A percentile compares a stretch with the other conserved stretches of the same genome.
These are phyloP conservation scores for Suillus americanus DNA, from an alignment of 768 basidiomycete species.

Conservation along the genomic window DNA sequence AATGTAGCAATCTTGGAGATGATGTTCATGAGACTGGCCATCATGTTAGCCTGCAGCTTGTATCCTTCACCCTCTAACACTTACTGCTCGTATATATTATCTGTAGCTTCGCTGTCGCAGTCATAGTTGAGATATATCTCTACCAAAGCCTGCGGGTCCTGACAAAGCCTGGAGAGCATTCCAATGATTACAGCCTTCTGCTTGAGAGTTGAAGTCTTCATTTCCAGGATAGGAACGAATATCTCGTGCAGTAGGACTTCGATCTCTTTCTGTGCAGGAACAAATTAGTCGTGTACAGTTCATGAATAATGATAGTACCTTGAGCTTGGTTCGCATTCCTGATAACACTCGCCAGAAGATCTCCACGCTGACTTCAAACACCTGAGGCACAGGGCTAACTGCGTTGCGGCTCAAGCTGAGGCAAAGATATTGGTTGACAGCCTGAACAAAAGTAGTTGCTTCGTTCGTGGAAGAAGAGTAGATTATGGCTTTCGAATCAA, in stretches of 20 bases:
- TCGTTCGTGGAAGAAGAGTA: conserved; percentile 89
- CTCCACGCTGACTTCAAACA: conserved; percentile 97
- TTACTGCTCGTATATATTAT: conserved; percentile 97
- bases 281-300: conserved; percentile 11
- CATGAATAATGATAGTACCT: conserved; percentile 48
- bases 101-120: conserved; percentile 90
- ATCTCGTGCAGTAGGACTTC: conserved; percentile 98
- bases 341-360: conserved; percentile 97
- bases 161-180: conserved; percentile 85
- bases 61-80: conserved; percentile 24
- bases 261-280: conserved; percentile 83
- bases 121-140: conserved; percentile 99
- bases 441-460: conserved; percentile 87
- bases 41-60: conserved; percentile 10
- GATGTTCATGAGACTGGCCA: conserved; percentile 82
- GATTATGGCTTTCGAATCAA: conserved; percentile 86
- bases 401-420: conserved; percentile 91
- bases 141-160: conserved; percentile 96
- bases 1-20: conserved; percentile 86
- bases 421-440: conserved; percentile 95
- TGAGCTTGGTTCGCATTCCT: conserved; percentile 92
- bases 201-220: conserved; percentile 93
- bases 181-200: conserved; percentile 92
- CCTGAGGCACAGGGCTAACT: conserved; percentile 91
- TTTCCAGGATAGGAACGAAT: conserved; percentile 96